Base-by-base conservation (phyloP, 352 stramenopile genomes). In the Globisporangium apiculatum region DNA sequence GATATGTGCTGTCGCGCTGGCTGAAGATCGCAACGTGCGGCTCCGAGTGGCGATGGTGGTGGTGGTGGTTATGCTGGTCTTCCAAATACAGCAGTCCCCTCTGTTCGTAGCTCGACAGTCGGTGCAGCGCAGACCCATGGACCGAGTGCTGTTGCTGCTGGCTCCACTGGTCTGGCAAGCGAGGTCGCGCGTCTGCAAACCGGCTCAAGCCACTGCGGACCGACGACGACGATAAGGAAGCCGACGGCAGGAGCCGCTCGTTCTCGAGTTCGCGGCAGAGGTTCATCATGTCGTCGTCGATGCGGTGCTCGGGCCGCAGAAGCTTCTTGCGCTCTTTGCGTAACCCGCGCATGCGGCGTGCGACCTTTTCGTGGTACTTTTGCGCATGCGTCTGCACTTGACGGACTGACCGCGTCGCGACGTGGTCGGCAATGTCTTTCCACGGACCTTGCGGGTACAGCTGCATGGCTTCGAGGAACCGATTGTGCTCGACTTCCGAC, bases 321-420 rank as follows among this genome's bases (percentile, higher is more conserved):
- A 65, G 62, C n/a, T 71, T 71, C n/a, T 71, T 66, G 54, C 67
- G 69, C 10, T 71, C 72, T 61, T 80, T 75, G 47, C 64, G 76
- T n/a, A 82, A 59, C 0, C 70, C 73, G 7, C 67, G 71, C 55
- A 78, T 68, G 14, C 71, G 69, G 0, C 76, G 71, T 51, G 66
- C 66, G 36, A 83, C 66, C 50, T 85, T 85, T 38, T 89, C 76
- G 37, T 82, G 70, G 55, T 79, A 83, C 58, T 84, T 86, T 49
- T 87, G 76, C 35, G 72, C 72, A 58, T 88, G 78, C 1, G 78
- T 88, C 43, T 83, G 76, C 49, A 79, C 71, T 61, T 88, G 78
- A 1, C 75, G 75, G 18, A 80, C 73, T 40, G 67, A 76, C 45
- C 78, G 73, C 11, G 75, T 85, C 51, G 67, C 67, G n/a, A 88